Base-by-base conservation (phyloP, 2,329 filamentous ascomycete genomes). In the Fusarium papillatum region DNA sequence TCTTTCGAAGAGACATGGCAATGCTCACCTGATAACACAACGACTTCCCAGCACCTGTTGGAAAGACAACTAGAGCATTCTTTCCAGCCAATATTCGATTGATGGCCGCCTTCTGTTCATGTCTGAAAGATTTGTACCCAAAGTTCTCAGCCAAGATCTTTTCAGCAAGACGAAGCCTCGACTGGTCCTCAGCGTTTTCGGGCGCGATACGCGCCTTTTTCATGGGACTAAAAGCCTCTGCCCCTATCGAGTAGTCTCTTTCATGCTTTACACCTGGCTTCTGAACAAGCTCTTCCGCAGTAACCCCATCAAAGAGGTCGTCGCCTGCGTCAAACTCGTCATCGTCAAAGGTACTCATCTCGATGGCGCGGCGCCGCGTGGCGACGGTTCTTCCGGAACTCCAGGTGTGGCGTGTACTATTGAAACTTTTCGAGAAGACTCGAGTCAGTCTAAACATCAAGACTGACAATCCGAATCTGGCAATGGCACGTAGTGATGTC, bases 21-120 rank as follows among this genome's bases (percentile, higher is more conserved):
- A n/a, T 31, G 2, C 39, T 55, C 24, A 86, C 86, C 80, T 88
- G 87, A 59, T 88, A 88, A 65, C 87, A 88, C 7, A 88, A 81
- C 0, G 86, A 88, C 72, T 88, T 88, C n/a, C 87, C 87, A 17
- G 86, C 87, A 2, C 87, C 87, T 0, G 87, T 88, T 5, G 87
- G 87, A 65, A 88, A 88, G 24, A 88, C 77, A 7, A 85, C 85
- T 1, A 88, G 82, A 0, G 83, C 77, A 68, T 85, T 88, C 14
- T 87, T 75, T 1, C 85, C 86, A 9, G 62, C 66, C 3, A 88
- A 76, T 11, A 85, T 79, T 4, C 81, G 72, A 9, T 75, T 66
- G 31, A 88, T 88, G 17, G 85, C 86, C 0, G 78, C 83, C 34
- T 85, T 83, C 68, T 88, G 87, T 71, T 88, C 86, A 39, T 87